phyloP scores from a whole-genome alignment of 2,329 filamentous ascomycete species.

The Colletotrichum kahawae region DNA sequence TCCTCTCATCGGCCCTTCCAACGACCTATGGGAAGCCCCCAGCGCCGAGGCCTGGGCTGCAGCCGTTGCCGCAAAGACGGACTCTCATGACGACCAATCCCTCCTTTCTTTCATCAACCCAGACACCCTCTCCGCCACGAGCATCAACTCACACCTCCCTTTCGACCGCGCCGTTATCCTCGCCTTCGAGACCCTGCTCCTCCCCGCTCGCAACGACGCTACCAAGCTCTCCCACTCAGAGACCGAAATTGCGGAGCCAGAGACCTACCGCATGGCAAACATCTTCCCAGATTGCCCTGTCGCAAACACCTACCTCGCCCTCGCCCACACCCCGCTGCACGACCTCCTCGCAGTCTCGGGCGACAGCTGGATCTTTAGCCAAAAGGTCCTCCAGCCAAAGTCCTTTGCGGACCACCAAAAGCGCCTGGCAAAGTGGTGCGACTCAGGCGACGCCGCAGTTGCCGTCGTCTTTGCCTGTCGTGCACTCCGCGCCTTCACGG shows the following conservation, averaged over 20 bases:
- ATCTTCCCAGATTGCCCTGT: conserved; percentile 51
- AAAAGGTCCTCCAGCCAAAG: conserved; percentile 51
- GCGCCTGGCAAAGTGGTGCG: conserved; percentile 50
- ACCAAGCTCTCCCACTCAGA: conserved; percentile 31
- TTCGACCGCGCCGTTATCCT: conserved; percentile 49
- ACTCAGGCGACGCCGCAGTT: conserved; percentile 47
- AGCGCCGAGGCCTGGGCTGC: conserved; percentile 51
- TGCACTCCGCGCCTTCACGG: conserved; percentile 49
- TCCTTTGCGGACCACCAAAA: conserved; percentile 52
- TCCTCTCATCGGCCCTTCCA: conserved; percentile 50
- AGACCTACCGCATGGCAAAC: conserved; percentile 33
- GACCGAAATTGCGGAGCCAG: conserved; percentile 25
- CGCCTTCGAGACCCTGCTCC: conserved; percentile 39
- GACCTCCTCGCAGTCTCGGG: conserved; percentile 63
- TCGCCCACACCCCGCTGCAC: conserved; percentile 63
- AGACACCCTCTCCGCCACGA: conserved; percentile 38
- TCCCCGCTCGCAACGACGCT: conserved; percentile 37
- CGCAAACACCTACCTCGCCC: conserved; percentile 60
- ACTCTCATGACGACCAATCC: not conserved
- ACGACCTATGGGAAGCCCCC: conserved; percentile 54
- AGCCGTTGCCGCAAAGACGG: conserved; percentile 30
- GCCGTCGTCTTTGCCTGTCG: conserved; percentile 57
- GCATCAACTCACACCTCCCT: conserved; percentile 35
- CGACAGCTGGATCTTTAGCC: conserved; percentile 62
- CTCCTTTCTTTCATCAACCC: conserved; percentile 24